Base-by-base conservation (phyloP, 2,329 filamentous ascomycete genomes). In the Colletotrichum eremochloae region DNA sequence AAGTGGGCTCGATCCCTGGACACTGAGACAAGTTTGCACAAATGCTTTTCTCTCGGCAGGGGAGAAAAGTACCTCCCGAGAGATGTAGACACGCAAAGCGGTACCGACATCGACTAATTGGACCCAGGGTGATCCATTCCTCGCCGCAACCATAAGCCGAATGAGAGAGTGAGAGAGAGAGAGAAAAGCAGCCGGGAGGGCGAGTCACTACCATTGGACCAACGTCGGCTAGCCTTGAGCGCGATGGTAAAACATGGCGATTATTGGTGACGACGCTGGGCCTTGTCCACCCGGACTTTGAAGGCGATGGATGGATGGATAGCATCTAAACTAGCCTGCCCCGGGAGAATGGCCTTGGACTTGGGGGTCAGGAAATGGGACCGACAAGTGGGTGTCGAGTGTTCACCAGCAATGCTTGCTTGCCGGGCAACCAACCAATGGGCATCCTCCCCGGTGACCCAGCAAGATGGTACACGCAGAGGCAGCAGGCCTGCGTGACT, bases 201-300 rank as follows among this genome's bases (percentile, higher is more conserved):
- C 66, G 46, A 40, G 52, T 40, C 12, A 52, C 60, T 55, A 38
- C 36, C n/a, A 72, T 72, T 72, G 69, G 66, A 56, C 60, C 57
- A 46, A 60, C 60, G 20, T 50, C 53, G 60, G 20, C 48, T 72
- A 72, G 66, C 52, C 66, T 55, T 65, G 69, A 31, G 62, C 60
- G 60, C 46, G 58, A 69, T 53, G 55, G 66, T 72, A 65, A 69
- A 72, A 69, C 69, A 72, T 72, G 69, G 55, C 66, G 55, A 69
- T 48, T 31, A 42, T 72, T 66, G 66, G 38, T 42, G 66, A 72
- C 44, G 66, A 38, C 55, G 55, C 24, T 61, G 55, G 66, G 24
- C 66, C 60, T 64, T 64, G 55, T 48, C 20, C 60, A 29, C 65
- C 65, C 60, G 29, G 53, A 50, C 60, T 55, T 48, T 46, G 44